These are phyloP conservation scores for Eutypa lata DNA, from an alignment of 2,329 filamentous ascomycete species.

Conservation along the genomic window DNA sequence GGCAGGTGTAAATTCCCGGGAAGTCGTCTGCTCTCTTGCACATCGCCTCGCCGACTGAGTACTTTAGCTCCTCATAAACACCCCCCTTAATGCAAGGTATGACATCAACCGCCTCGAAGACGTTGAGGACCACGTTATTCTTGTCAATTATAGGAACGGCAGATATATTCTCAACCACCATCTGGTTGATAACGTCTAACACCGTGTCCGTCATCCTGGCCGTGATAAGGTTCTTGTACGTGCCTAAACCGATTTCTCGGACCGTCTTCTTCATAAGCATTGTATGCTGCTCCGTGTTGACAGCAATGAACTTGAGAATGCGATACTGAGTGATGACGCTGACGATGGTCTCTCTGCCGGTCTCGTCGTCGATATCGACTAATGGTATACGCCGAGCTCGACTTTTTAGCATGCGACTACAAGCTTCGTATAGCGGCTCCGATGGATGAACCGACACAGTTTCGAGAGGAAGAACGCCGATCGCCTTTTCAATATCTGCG, in stretches of 20 bases:
- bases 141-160: constrained; percentile 89
- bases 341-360: constrained; percentile 85
- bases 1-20: constrained; percentile 94
- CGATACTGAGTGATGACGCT: constrained; percentile 98
- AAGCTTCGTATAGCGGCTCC: constrained; percentile 89
- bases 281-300: constrained; percentile 84
- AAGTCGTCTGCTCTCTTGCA: constrained; percentile 87
- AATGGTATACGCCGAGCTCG: constrained; percentile 90
- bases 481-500: constrained; percentile 88
- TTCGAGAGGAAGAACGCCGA: constrained; percentile 86
- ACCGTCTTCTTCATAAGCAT: constrained; percentile 85
- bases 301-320: constrained; percentile 96
- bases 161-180: constrained; percentile 91
- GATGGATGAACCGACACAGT: constrained; percentile 94
- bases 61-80: constrained; percentile 83
- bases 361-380: constrained; percentile 92
- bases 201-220: constrained; percentile 87
- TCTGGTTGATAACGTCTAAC: constrained; percentile 88
- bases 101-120: constrained; percentile 97
- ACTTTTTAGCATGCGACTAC: constrained; percentile 88
- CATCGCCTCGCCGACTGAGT: constrained; percentile 84
- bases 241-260: constrained; percentile 79
- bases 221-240: constrained; percentile 76
- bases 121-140: constrained; percentile 77
- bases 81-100: constrained; percentile 94